Evolutionary conservation across 2,329 filamentous ascomycete genomes (phyloP).

Genomic region (Volutella citrinella): DNA sequence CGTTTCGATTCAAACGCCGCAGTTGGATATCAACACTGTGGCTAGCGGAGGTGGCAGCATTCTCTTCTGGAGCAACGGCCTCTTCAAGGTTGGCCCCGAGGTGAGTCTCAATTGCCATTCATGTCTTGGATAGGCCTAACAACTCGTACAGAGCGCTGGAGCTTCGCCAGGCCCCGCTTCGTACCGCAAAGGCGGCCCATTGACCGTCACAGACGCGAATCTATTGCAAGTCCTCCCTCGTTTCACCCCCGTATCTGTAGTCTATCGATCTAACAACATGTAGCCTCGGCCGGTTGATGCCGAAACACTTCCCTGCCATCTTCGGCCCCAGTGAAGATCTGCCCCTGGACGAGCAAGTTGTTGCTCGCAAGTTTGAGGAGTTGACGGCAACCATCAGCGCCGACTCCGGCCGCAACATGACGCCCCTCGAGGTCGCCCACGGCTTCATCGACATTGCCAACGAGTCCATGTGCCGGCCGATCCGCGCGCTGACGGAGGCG

Average conservation of each 20-base stretch:
- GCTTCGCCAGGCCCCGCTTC: constrained; percentile 68
- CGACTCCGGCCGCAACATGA: constrained; percentile 27
- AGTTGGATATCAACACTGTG: constrained; percentile 72
- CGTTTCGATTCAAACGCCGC: constrained; percentile 66
- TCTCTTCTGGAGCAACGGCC: constrained; percentile 64
- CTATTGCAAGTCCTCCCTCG: no score
- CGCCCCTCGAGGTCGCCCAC: no score
- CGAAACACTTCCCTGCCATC: constrained; percentile 64
- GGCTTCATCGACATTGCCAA: constrained; percentile 66
- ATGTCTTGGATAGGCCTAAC: no score
- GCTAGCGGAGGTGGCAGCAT: constrained; percentile 45
- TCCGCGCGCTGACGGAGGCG: constrained; percentile 68
- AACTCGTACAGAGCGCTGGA: constrained; percentile 49
- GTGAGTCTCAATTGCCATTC: no score
- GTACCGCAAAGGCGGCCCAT: constrained; percentile 65
- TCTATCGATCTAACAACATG: no score
- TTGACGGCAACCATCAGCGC: constrained; percentile 37
- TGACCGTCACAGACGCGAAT: constrained; percentile 71
- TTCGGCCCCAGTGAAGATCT: no score
- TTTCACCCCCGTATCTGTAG: no score
- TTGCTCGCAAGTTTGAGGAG: constrained; percentile 33
- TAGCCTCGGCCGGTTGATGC: constrained; percentile 55
- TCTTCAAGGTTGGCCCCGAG: constrained; percentile 68
- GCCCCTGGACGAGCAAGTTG: constrained; percentile 37
- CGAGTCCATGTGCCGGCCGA: constrained; percentile 72